These are phyloP conservation scores for Meyerozyma guilliermondii DNA, from an alignment of 1,139 yeast genomes.

Conservation along the genomic window DNA sequence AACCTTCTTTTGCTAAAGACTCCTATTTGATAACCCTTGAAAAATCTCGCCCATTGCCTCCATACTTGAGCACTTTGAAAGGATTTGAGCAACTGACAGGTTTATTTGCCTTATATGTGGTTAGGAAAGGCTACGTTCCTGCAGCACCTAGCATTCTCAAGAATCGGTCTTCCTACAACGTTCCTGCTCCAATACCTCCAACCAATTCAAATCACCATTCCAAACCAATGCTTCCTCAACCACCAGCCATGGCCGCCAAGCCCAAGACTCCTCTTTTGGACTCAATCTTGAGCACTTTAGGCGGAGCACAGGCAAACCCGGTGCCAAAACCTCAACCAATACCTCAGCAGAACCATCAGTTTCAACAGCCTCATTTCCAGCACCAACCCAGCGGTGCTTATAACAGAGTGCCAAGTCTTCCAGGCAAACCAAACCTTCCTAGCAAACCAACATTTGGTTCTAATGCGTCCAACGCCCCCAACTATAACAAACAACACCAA, in stretches of 20 bases:
- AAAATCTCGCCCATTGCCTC: slow-evolving; percentile 23
- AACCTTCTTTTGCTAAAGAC: slow-evolving; percentile 54
- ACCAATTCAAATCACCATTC: background rate
- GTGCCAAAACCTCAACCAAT: slow-evolving; percentile 4
- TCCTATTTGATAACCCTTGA: slow-evolving; percentile 53
- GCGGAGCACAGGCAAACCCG: slow-evolving; percentile 7
- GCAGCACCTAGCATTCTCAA: slow-evolving; percentile 16
- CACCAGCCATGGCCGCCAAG: slow-evolving; percentile 1
- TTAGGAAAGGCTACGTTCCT: slow-evolving; percentile 38
- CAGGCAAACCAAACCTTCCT: slow-evolving; percentile 2
- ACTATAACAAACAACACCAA: background rate
- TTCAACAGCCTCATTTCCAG: background rate
- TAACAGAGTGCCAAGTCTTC: background rate
- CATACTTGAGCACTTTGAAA: slow-evolving; percentile 15
- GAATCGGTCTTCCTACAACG: slow-evolving; percentile 5
- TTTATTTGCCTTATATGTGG: slow-evolving; percentile 42
- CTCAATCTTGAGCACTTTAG: slow-evolving; percentile 19
- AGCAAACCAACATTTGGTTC: background rate
- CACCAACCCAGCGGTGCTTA: background rate
- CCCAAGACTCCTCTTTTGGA: slow-evolving; percentile 9
- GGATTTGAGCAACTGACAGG: slow-evolving; percentile 17
- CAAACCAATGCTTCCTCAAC: slow-evolving; percentile 1
- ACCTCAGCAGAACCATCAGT: background rate
- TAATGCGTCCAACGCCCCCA: too few species aligned
- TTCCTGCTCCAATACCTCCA: slow-evolving; percentile 4